These are phyloP conservation scores for Solanum bukasovii DNA, from an alignment of 257 asterid genomes.

Conservation along the genomic window DNA sequence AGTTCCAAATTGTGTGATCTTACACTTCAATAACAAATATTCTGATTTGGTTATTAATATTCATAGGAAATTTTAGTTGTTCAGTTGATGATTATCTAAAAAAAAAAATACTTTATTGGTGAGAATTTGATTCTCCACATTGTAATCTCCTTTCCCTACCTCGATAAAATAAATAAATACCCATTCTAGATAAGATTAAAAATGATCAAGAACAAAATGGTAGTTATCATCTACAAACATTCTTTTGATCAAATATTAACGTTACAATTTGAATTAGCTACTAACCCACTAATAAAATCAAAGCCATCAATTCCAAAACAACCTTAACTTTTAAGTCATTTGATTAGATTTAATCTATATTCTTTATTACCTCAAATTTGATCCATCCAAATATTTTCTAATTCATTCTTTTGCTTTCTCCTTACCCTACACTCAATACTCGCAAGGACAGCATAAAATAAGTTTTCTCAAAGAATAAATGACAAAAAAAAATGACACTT, in stretches of 20 bases:
- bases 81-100: no score
- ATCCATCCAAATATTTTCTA: not conserved
- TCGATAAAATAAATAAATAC: not conserved
- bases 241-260: not conserved
- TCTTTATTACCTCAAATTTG: not conserved
- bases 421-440: not conserved
- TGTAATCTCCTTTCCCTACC: fast-evolving
- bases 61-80: fast-evolving
- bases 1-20: not conserved
- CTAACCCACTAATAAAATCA: no score
- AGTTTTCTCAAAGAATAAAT: not conserved
- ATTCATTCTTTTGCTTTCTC: not conserved
- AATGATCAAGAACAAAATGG: not conserved
- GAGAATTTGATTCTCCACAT: no score
- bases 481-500: not conserved
- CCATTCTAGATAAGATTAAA: not conserved
- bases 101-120: no score
- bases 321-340: not conserved
- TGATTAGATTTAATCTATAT: not conserved
- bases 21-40: not conserved
- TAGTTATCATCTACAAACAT: not conserved
- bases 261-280: no score
- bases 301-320: not conserved
- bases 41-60: not conserved
- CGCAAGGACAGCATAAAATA: not conserved